These are phyloP conservation scores for Pseudozyma thailandica DNA, from an alignment of 1,284 basidiomycete species.

Conservation along the genomic window DNA sequence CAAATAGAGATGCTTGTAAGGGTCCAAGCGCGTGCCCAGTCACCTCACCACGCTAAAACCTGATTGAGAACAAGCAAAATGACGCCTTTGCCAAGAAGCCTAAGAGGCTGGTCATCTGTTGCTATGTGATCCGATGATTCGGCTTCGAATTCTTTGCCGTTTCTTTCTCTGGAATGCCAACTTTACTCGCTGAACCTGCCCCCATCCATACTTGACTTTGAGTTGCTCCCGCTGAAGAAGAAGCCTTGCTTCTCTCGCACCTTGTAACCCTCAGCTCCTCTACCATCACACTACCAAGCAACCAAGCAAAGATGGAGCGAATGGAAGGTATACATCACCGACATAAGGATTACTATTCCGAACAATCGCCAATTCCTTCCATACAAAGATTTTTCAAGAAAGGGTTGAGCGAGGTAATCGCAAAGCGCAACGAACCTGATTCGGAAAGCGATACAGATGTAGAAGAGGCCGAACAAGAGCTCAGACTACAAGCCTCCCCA, in stretches of 20 bases:
- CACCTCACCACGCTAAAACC: no score
- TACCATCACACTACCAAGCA: no score
- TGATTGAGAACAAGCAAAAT: neutral
- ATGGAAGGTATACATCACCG: constrained; percentile 18
- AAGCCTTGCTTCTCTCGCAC: no score
- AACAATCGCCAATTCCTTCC: constrained; percentile 42
- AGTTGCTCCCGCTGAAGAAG: no score
- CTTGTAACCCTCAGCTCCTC: no score
- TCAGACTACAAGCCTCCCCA: neutral
- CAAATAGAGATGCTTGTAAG: no score
- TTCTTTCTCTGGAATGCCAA: no score
- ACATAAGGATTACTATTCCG: constrained; percentile 43
- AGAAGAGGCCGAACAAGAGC: constrained; percentile 6
- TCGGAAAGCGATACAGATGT: constrained; percentile 26
- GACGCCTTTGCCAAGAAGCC: neutral
- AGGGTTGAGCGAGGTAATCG: constrained; percentile 38
- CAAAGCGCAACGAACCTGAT: constrained; percentile 23
- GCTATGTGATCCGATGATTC: constrained; percentile 1
- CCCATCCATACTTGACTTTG: no score
- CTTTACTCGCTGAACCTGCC: no score
- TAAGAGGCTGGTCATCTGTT: no score
- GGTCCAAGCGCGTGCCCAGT: neutral
- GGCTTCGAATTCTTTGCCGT: neutral
- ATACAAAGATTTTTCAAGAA: constrained; percentile 50
- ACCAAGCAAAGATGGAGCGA: constrained; percentile 1